Evolutionary conservation across 2,329 filamentous ascomycete genomes (phyloP), one percentile per base, ranked within the genome.

Genomic region (Ambrosiella xylebori): DNA sequence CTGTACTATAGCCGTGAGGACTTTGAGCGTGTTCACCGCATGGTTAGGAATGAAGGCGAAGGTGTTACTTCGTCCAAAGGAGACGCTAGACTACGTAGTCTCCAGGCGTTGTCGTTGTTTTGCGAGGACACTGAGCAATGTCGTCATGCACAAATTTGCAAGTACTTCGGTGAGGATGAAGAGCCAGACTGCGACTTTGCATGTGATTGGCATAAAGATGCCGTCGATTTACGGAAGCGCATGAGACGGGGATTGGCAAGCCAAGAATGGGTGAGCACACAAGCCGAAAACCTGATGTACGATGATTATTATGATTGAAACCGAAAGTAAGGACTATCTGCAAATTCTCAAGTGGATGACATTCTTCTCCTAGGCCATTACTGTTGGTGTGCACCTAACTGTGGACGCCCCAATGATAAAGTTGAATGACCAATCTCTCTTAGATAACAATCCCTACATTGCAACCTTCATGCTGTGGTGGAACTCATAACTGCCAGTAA

Each of bases 1-100:
- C 73, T 97, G 57, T 95, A 96, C 70, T 97, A 96, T 70, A 89
- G 84, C 61, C 81, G 86, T 11, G 87, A 94, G 68, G 90, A 96
- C 66, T 76, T 88, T 35, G 86, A 95, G 65, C 79, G 88, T 1
- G 80, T 86, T 8, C 80, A 77, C 8, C 76, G 71, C 61, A 71
- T 82, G 71, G 68, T 81, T 44, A 69, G 17, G 47, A 35, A 15
- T 8, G 15, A 45, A 35, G 40, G 40, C 8, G 9, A 38, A 19
- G 27, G 35, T 51, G 47, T 11, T 8, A 19, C 17, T 6, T 27
- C 17, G 2, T 15, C 6, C 8, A 45, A 49, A 8, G n/a, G 57
- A 47, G 67, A 76, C 59, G 76, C 79, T 7, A 75, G 82, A 61
- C 68, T 80, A 13, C 74, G 78, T 64, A 88, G 84, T 62, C 74